Percentiles rank a stretch among this genome's conserved stretches.
Conservation (phyloP, 2,329 filamentous ascomycete genomes). For the Colletotrichum gloeosporioides region DNA sequence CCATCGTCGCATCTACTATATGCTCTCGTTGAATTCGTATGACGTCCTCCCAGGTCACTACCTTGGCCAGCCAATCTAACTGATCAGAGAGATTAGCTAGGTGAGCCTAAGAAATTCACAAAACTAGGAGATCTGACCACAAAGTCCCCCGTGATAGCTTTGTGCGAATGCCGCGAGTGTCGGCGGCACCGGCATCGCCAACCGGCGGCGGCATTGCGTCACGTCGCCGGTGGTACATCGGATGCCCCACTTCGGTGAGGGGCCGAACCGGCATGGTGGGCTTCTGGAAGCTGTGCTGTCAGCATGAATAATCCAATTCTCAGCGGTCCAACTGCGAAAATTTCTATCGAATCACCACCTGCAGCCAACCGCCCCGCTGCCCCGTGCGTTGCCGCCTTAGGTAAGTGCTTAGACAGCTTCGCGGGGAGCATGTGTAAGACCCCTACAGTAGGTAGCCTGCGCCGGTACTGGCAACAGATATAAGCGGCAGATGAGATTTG, state of each 20-base stretch:
- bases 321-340: slow-evolving; percentile 4
- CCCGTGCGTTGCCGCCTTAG: not conserved
- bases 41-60: no score
- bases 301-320: slow-evolving; percentile 25
- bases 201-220: not conserved
- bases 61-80: no score
- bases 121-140: no score
- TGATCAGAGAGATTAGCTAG: no score
- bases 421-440: slow-evolving; percentile 16
- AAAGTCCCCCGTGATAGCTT: no score
- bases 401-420: slow-evolving; percentile 16
- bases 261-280: not conserved
- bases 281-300: slow-evolving; percentile 14
- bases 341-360: not conserved
- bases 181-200: no score
- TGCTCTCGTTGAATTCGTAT: no score
- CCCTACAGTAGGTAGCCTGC: not conserved
- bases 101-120: no score
- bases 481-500: slow-evolving; percentile 11
- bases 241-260: not conserved
- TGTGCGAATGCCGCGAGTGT: no score
- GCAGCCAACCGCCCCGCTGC: not conserved
- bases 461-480: not conserved
- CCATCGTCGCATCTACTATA: no score
- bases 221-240: not conserved